Percentiles rank a stretch among this genome's conserved stretches.
These are phyloP conservation scores for Ramaria rubella DNA, from an alignment of 768 basidiomycete genomes.

Conservation along the genomic window DNA sequence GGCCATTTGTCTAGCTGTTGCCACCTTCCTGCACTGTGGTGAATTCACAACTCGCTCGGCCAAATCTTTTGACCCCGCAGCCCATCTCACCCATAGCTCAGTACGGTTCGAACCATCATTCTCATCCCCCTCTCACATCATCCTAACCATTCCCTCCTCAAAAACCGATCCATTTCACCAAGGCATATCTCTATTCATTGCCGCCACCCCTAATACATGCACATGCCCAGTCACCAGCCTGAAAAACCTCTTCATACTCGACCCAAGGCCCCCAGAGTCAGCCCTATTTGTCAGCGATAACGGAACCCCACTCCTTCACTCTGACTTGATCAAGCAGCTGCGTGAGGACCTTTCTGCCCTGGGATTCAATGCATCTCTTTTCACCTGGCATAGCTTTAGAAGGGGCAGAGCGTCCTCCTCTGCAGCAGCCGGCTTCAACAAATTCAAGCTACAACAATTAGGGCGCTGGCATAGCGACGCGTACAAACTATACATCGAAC, in stretches of 20 bases:
- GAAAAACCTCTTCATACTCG: neutral
- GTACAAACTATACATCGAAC: no score
- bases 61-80: neutral
- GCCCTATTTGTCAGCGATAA: neutral
- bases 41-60: constrained; percentile 7
- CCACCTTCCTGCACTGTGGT: neutral
- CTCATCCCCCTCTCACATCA: neutral
- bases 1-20: neutral
- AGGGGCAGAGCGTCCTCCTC: no score
- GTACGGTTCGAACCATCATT: neutral
- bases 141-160: neutral
- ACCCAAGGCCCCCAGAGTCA: neutral
- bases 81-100: neutral
- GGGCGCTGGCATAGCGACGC: constrained; percentile 33
- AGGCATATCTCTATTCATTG: neutral
- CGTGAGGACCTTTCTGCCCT: neutral
- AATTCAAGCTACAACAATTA: constrained; percentile 32
- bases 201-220: neutral
- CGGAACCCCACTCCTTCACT: neutral
- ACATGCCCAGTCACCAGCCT: neutral
- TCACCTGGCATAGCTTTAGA: neutral
- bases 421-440: constrained; percentile 23
- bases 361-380: neutral
- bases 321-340: neutral
- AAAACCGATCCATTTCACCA: neutral